phyloP scores from a whole-genome alignment of 192 early-diverging fungal species.

The Cladochytrium replicatum region DNA sequence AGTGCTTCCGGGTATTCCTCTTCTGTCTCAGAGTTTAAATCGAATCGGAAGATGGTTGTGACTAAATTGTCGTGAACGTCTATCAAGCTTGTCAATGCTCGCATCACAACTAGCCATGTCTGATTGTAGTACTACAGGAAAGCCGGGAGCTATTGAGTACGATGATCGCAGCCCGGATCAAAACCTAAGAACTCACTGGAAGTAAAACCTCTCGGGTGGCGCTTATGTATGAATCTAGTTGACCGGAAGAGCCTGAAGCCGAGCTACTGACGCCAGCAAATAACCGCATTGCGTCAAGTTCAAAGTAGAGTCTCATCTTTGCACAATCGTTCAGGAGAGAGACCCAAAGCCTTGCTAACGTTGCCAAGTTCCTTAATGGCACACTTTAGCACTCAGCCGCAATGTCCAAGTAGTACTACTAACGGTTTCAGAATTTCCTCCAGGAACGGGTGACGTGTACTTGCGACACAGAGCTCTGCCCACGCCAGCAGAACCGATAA shows the following conservation, averaged over 20 bases:
- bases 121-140: constrained; percentile 17
- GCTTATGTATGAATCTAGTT: constrained; percentile 48
- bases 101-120: constrained; percentile 24
- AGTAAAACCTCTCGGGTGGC: constrained; percentile 58
- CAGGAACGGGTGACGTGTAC: constrained; percentile 49
- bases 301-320: constrained; percentile 51
- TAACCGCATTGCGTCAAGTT: constrained; percentile 14
- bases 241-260: constrained; percentile 6
- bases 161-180: too few relatives aligned
- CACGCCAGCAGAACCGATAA: constrained; percentile 68
- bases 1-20: too few relatives aligned
- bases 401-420: background rate
- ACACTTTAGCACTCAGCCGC: too few relatives aligned
- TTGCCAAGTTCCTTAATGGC: constrained; percentile 30
- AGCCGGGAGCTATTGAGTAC: too few relatives aligned
- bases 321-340: constrained; percentile 52
- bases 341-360: constrained; percentile 54
- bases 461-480: constrained; percentile 66
- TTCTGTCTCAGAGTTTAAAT: too few relatives aligned
- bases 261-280: background rate
- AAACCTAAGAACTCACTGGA: constrained; percentile 33
- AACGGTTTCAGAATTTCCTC: constrained; percentile 50
- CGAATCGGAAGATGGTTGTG: too few relatives aligned
- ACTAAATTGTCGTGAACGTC: too few relatives aligned
- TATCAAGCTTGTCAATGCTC: constrained; percentile 21